Conservation (phyloP, 164 flowering plant genomes). For the Stephania cephalantha region DNA sequence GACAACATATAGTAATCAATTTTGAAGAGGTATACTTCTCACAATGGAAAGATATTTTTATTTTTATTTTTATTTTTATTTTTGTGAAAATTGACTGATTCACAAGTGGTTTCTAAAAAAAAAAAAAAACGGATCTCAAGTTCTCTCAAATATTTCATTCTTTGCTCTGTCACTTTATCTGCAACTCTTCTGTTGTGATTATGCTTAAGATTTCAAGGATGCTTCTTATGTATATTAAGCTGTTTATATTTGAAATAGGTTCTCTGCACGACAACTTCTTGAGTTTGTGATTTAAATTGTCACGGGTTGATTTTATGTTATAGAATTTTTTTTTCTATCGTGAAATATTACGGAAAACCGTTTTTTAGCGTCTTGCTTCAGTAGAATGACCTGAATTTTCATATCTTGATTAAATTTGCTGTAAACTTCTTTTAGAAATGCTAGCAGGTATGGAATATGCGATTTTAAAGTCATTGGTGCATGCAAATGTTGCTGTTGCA, state of each 20-base stretch:
- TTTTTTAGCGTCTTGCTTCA: too few relatives aligned
- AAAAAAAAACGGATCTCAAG: background rate
- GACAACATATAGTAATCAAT: slow-evolving; percentile 17
- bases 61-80: background rate
- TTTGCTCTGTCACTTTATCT: background rate
- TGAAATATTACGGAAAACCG: too few relatives aligned
- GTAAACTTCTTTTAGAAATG: too few relatives aligned
- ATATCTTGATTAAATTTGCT: too few relatives aligned
- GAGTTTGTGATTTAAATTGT: too few relatives aligned
- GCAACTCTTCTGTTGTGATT: background rate
- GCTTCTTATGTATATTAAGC: background rate
- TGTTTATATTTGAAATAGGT: background rate
- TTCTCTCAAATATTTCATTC: background rate
- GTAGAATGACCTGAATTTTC: too few relatives aligned
- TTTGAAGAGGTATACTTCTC: background rate
- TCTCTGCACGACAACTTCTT: too few relatives aligned
- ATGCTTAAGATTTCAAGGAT: background rate
- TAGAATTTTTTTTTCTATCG: too few relatives aligned
- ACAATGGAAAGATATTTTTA: background rate
- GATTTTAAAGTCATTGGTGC: background rate
- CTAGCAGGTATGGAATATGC: too few relatives aligned
- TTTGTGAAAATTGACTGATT: slow-evolving; percentile 10
- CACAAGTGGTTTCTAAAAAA: background rate
- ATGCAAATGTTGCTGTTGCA: background rate
- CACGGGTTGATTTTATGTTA: too few relatives aligned